Percentiles rank a stretch among this genome's conserved stretches.
These are phyloP conservation scores for Sicyos edulis DNA, from an alignment of 306 rosid genomes.

Conservation along the genomic window DNA sequence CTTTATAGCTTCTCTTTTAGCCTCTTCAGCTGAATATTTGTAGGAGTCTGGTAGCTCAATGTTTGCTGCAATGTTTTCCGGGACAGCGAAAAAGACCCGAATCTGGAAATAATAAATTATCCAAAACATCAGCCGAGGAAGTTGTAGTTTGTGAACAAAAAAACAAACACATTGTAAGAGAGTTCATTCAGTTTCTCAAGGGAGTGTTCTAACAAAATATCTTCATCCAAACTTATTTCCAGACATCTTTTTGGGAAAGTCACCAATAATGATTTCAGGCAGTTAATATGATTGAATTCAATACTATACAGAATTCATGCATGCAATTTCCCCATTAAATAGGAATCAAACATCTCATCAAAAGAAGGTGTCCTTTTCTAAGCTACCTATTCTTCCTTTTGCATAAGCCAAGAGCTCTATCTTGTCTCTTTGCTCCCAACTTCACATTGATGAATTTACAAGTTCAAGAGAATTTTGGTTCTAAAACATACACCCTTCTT, in stretches of 20 bases:
- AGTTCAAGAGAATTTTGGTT: neutral
- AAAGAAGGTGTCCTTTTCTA: neutral
- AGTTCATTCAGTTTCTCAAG: too few relatives aligned
- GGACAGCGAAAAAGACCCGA: slow-evolving; percentile 85
- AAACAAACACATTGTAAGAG: neutral
- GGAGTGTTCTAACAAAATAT: too few relatives aligned
- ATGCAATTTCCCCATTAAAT: neutral
- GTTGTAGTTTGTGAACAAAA: neutral
- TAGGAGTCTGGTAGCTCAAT: slow-evolving; percentile 84
- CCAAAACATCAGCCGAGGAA: slow-evolving; percentile 11
- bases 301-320: neutral
- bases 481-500: neutral
- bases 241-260: neutral
- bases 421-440: neutral
- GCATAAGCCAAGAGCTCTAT: neutral
- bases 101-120: slow-evolving; percentile 32
- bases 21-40: slow-evolving; percentile 57
- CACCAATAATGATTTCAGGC: neutral
- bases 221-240: neutral
- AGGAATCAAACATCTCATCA: too few relatives aligned
- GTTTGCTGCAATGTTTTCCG: slow-evolving; percentile 76
- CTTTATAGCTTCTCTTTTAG: slow-evolving; percentile 76
- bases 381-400: neutral
- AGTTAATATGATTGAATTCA: neutral
- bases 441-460: neutral